Percentiles rank a stretch among this genome's conserved stretches.
Conservation (phyloP, 2,329 filamentous ascomycete species). For the Zymoseptoria crescenta region DNA sequence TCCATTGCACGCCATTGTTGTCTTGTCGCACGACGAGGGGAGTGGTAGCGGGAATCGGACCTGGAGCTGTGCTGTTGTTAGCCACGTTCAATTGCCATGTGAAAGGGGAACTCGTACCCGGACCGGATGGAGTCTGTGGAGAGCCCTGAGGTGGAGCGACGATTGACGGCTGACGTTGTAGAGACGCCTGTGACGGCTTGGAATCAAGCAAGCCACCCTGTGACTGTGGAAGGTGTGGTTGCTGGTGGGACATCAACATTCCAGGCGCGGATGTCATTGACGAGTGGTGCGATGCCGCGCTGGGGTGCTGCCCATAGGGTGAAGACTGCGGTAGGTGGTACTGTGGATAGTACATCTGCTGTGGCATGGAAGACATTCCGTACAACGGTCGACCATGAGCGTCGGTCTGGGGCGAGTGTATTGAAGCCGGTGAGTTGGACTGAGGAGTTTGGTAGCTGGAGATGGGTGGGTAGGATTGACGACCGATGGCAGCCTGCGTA, state of each 20-base stretch:
- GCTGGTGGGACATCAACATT: slow-evolving; percentile 51
- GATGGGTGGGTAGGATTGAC: slow-evolving; percentile 71
- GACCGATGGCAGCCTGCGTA: slow-evolving; percentile 55
- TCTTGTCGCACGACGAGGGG: slow-evolving; percentile 91
- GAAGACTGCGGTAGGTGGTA: slow-evolving; percentile 44
- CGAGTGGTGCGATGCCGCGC: slow-evolving; percentile 43
- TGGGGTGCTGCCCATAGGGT: slow-evolving; percentile 49
- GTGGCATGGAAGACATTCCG: slow-evolving; percentile 73
- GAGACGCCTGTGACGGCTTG: slow-evolving; percentile 20
- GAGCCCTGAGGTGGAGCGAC: slow-evolving; percentile 21
- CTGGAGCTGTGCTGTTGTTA: slow-evolving; percentile 86
- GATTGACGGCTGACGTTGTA: slow-evolving; percentile 21
- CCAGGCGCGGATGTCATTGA: slow-evolving; percentile 43
- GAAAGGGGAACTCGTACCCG: slow-evolving; percentile 22
- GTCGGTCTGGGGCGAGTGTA: slow-evolving; percentile 86
- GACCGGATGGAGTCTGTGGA: slow-evolving; percentile 25
- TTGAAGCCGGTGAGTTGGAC: slow-evolving; percentile 88
- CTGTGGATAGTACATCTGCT: slow-evolving; percentile 70
- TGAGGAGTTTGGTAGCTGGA: slow-evolving; percentile 77
- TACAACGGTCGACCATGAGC: slow-evolving; percentile 79
- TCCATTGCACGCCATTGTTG: slow-evolving; percentile 96
- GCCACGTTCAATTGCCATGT: slow-evolving; percentile 41
- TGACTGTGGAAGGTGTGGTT: slow-evolving; percentile 24
- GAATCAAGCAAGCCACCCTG: slow-evolving; percentile 20
- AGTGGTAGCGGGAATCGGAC: slow-evolving; percentile 92